Evolutionary conservation across 2,329 filamentous ascomycete genomes (phyloP).

Genomic region (Incumbomyces lentus): DNA sequence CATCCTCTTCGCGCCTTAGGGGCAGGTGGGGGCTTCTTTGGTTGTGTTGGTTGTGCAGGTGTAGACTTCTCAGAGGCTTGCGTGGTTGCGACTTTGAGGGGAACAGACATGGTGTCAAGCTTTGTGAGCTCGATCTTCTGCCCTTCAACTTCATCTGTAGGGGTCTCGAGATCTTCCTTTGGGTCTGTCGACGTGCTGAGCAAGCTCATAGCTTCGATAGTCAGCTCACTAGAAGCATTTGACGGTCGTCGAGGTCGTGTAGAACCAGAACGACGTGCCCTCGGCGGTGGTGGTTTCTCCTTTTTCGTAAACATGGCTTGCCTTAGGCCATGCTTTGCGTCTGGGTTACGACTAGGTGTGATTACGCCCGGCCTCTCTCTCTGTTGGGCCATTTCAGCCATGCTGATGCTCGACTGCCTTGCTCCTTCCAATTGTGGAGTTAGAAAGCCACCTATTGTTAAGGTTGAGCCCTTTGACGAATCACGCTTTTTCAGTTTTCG

Average conservation of each 20-base stretch:
- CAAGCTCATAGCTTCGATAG: neutral
- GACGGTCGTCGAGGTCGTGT: slow-evolving; percentile 9
- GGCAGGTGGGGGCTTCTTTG: slow-evolving; percentile 20
- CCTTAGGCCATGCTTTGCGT: slow-evolving; percentile 17
- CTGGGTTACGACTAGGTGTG: slow-evolving; percentile 55
- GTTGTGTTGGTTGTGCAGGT: neutral
- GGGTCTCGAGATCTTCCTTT: slow-evolving; percentile 1
- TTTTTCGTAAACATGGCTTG: slow-evolving; percentile 16
- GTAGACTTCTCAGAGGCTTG: slow-evolving; percentile 9
- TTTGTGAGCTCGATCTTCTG: neutral
- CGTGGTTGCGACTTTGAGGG: slow-evolving; percentile 28
- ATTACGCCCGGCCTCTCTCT: slow-evolving; percentile 74
- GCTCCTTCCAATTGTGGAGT: slow-evolving; percentile 47
- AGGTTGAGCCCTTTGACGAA: slow-evolving; percentile 23
- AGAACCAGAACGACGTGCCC: slow-evolving; percentile 22
- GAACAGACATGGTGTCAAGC: neutral
- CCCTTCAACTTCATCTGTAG: slow-evolving; percentile 1
- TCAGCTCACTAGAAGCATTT: slow-evolving; percentile 10
- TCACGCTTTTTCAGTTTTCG: slow-evolving; percentile 24
- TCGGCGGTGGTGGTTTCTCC: slow-evolving; percentile 21
- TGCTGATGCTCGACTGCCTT: slow-evolving; percentile 62
- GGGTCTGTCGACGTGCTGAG: neutral
- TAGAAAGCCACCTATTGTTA: slow-evolving; percentile 20
- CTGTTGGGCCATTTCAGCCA: slow-evolving; percentile 66
- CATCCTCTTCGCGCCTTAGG: slow-evolving; percentile 32